Percentiles rank a stretch among this genome's conserved stretches.
Evolutionary conservation across 441 rosid species (phyloP).

Genomic region (Biscutella auriculata): DNA sequence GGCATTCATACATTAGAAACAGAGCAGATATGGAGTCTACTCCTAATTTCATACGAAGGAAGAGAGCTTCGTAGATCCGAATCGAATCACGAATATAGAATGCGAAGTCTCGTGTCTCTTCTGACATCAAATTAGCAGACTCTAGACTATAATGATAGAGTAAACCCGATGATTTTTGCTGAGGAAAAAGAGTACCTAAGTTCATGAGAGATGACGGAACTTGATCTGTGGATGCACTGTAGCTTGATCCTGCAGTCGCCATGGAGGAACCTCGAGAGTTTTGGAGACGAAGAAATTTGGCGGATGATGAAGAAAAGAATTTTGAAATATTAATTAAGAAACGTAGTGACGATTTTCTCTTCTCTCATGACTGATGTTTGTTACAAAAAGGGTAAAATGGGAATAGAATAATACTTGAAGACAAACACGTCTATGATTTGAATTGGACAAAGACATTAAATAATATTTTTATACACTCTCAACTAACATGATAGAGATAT

Average conservation of each 20-base stretch:
- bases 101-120: background rate
- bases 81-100: background rate
- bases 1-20: background rate
- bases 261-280: conserved; percentile 8
- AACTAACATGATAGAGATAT: no score
- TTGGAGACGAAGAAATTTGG: conserved; percentile 1
- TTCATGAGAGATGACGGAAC: background rate
- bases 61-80: background rate
- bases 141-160: background rate
- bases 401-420: no score
- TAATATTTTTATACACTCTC: no score
- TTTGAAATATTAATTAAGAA: no score
- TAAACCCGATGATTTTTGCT: background rate
- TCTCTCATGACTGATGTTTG: no score
- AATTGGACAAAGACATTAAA: no score
- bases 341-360: no score
- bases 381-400: background rate
- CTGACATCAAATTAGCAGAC: background rate
- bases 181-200: conserved; percentile 1
- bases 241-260: conserved; percentile 21
- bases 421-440: no score
- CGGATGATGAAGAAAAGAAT: conserved; percentile 2
- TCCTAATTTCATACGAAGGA: background rate
- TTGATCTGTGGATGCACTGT: conserved; percentile 12
- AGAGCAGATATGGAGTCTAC: background rate